Evolutionary conservation across 495 filamentous ascomycete genomes (phyloP).

Genomic region (Penicillium verhagenii): DNA sequence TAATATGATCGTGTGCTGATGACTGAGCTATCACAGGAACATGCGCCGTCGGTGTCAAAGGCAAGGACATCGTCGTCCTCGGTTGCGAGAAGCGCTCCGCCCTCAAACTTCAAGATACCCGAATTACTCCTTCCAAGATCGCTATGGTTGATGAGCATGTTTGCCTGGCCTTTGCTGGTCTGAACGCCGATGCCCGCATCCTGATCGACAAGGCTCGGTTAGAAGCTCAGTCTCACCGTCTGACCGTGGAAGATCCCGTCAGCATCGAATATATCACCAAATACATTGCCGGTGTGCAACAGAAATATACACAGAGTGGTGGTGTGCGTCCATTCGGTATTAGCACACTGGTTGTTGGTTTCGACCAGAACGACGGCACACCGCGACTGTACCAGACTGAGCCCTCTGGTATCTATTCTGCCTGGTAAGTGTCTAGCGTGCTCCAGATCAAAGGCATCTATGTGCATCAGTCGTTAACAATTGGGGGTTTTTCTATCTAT

Average conservation of each 20-base stretch:
- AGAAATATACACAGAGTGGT: conserved; percentile 96
- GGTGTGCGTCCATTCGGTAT: conserved; percentile 97
- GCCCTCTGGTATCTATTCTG: conserved; percentile 96
- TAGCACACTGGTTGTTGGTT: conserved; percentile 94
- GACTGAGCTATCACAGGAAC: conserved; percentile 59
- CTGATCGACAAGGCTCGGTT: conserved; percentile 95
- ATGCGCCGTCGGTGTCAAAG: conserved; percentile 97
- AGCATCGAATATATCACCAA: conserved; percentile 99
- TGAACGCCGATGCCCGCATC: conserved; percentile 97
- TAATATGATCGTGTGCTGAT: conserved; percentile 10
- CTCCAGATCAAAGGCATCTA: background rate
- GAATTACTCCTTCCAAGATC: conserved; percentile 98
- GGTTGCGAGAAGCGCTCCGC: conserved; percentile 98
- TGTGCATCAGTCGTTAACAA: conserved; percentile 10
- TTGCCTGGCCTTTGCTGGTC: conserved; percentile 92
- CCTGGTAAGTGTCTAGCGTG: conserved; percentile 63
- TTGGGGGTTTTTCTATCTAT: conserved; percentile 5
- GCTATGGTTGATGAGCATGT: conserved; percentile 91
- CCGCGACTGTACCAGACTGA: conserved; percentile 96
- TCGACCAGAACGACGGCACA: conserved; percentile 83
- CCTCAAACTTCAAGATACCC: conserved; percentile 98
- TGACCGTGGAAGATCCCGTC: conserved; percentile 97
- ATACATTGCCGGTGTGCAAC: conserved; percentile 95
- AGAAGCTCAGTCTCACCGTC: conserved; percentile 94
- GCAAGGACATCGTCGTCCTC: conserved; percentile 87